Evolutionary conservation across 2,329 filamentous ascomycete genomes (phyloP), one percentile per base, ranked within the genome.

Genomic region (Ceratocystis ficicola): DNA sequence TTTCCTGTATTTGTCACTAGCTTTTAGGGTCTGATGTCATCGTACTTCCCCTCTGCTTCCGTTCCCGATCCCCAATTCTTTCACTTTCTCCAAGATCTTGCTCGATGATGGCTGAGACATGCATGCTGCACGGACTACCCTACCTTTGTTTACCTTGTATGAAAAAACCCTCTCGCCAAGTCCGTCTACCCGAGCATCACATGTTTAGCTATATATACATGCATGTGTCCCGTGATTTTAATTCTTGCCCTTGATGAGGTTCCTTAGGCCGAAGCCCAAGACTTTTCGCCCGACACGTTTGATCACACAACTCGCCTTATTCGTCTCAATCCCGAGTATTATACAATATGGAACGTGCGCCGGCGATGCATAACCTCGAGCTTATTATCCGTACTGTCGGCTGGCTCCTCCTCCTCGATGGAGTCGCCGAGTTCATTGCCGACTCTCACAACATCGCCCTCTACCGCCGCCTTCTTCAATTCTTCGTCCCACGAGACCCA

Each of bases 311-410:
- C 87, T n/a, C 85, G 83, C 70, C 82, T 94, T 57, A 80, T 93
- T 65, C 82, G 81, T 60, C 82, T 86, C 71, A 95, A 95, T 74
- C 90, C 90, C 30, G 90, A 95, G 75, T 92, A 92, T 79, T 94
- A 94, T 77, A 93, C 90, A 66, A 82, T 90, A 81, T 95, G 90
- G 90, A 95, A 95, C 80, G 83, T 87, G 77, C 87, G 94, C 73
- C 87, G 94, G 71, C 82, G 83, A 72, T 86, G 83, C 76, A 79
- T 86, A 80, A 82, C 77, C 68, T 81, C 78, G 78, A 77, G 78
- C 71, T 81, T 78, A 75, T 82, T 83, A 71, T 84, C 79, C 76
- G 80, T 72, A 80, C 76, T 71, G 20, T 79, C 74, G 75, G 73
- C 70, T 79, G 78, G 76, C 72, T 81, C 75, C 70, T 83, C 65